Evolutionary conservation across 2,329 filamentous ascomycete species (phyloP).

Genomic region (Cladophialophora yegresii): DNA sequence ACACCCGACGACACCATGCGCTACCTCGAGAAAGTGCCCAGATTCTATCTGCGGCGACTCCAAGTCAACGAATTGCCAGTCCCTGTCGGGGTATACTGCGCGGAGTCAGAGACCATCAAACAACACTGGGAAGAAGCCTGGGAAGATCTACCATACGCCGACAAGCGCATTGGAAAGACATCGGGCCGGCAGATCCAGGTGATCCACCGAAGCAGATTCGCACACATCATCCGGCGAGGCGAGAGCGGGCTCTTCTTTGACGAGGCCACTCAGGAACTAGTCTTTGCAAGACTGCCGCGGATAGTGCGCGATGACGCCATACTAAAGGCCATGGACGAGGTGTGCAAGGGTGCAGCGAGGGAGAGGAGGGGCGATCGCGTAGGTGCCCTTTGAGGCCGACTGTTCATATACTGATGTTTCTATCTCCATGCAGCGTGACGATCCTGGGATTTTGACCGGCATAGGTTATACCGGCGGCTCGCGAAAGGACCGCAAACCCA

Average conservation of each 20-base stretch:
- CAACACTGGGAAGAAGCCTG: not conserved
- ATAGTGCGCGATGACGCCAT: not conserved
- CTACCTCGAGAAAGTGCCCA: not conserved
- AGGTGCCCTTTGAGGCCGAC: not conserved
- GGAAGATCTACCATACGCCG: not conserved
- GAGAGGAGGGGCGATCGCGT: not conserved
- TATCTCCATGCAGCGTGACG: not conserved
- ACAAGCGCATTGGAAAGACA: constrained; percentile 4
- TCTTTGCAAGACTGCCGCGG: not conserved
- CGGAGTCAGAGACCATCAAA: not conserved
- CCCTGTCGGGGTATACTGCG: not conserved
- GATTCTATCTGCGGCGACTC: not conserved
- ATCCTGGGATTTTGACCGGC: not conserved
- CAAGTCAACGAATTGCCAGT: not conserved
- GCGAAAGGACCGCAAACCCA: not conserved
- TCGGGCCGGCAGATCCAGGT: not conserved
- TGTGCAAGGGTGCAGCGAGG: not conserved
- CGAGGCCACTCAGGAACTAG: not conserved
- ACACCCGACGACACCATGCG: not conserved
- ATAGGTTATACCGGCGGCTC: not conserved
- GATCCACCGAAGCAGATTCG: not conserved
- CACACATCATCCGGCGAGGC: not conserved
- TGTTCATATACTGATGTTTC: not conserved
- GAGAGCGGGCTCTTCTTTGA: constrained; percentile 1
- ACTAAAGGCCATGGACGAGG: not conserved